Conservation (phyloP, 306 rosid species). For the Phaseolus lunatus region DNA sequence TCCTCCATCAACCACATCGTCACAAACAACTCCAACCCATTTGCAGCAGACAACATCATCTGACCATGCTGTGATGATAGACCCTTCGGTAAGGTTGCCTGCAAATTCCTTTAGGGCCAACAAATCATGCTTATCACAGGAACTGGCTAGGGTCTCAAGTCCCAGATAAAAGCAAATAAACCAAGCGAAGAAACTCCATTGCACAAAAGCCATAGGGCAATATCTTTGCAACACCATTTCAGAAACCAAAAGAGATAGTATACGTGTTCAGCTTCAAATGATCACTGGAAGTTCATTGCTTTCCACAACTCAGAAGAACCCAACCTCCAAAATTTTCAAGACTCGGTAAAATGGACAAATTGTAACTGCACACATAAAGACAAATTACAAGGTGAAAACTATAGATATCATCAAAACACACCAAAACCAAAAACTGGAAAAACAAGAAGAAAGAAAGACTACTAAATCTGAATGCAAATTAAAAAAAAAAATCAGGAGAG, state of each 20-base stretch:
- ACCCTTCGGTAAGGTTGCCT: constrained; percentile 54
- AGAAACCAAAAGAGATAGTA: constrained; percentile 44
- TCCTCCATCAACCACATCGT: constrained; percentile 47
- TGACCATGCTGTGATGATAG: constrained; percentile 52
- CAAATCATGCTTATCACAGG: constrained; percentile 58
- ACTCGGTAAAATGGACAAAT: constrained; percentile 27
- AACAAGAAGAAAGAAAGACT: neutral
- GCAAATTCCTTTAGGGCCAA: constrained; percentile 63
- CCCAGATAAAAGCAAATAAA: constrained; percentile 50
- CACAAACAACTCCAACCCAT: constrained; percentile 69
- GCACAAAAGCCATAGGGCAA: constrained; percentile 47
- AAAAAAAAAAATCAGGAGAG: constrained; percentile 14
- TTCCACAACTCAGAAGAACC: constrained; percentile 32
- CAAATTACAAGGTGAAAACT: constrained; percentile 40
- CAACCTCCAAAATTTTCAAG: constrained; percentile 33
- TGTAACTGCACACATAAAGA: constrained; percentile 49
- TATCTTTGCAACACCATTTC: constrained; percentile 43
- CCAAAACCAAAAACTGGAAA: constrained; percentile 48
- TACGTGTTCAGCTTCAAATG: constrained; percentile 42
- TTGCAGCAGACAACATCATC: constrained; percentile 58
- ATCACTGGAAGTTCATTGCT: constrained; percentile 30
- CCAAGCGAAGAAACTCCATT: constrained; percentile 55
- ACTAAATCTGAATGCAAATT: constrained; percentile 37
- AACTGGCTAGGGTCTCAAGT: constrained; percentile 37
- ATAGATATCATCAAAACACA: constrained; percentile 46